Evolutionary conservation across 2,329 filamentous ascomycete genomes (phyloP).

Genomic region (Trichoderma guizhouense): DNA sequence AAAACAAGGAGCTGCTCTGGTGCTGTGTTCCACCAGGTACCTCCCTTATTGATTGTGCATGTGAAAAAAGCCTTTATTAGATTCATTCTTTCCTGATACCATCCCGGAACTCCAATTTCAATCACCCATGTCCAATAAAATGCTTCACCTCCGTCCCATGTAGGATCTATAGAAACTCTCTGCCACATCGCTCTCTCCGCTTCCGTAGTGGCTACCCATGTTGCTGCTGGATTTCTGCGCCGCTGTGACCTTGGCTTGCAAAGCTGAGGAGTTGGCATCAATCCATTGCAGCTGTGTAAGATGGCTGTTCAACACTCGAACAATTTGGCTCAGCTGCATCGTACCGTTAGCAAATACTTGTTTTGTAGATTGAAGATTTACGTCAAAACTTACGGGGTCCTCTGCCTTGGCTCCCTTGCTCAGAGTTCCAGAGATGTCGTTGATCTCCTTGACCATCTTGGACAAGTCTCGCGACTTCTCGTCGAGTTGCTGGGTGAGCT

Average conservation of each 20-base stretch:
- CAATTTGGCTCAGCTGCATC: constrained; percentile 81
- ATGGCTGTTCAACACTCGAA: constrained; percentile 90
- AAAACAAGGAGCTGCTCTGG: constrained; percentile 10
- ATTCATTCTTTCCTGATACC: constrained; percentile 20
- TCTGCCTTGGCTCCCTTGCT: constrained; percentile 87
- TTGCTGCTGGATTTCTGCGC: constrained; percentile 76
- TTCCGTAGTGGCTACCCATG: constrained; percentile 55
- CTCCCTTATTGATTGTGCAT: constrained; percentile 8
- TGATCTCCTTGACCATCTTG: constrained; percentile 98
- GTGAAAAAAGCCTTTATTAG: constrained; percentile 18
- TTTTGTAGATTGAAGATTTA: constrained; percentile 24
- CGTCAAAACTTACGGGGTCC: constrained; percentile 65
- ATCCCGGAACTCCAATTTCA: constrained; percentile 19
- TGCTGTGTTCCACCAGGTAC: constrained; percentile 17
- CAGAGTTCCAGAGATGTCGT: constrained; percentile 82
- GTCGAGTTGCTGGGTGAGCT: constrained; percentile 82
- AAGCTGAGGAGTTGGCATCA: constrained; percentile 74
- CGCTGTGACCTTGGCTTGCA: constrained; percentile 77
- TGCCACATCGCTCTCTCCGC: constrained; percentile 65
- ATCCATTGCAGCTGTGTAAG: constrained; percentile 91
- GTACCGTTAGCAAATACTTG: not conserved
- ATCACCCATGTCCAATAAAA: constrained; percentile 21
- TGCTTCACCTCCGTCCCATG: constrained; percentile 63
- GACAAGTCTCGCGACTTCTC: constrained; percentile 90
- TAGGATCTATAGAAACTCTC: constrained; percentile 92